phyloP scores from a whole-genome alignment of 768 basidiomycete genomes.

The Tricholoma saponaceum region DNA sequence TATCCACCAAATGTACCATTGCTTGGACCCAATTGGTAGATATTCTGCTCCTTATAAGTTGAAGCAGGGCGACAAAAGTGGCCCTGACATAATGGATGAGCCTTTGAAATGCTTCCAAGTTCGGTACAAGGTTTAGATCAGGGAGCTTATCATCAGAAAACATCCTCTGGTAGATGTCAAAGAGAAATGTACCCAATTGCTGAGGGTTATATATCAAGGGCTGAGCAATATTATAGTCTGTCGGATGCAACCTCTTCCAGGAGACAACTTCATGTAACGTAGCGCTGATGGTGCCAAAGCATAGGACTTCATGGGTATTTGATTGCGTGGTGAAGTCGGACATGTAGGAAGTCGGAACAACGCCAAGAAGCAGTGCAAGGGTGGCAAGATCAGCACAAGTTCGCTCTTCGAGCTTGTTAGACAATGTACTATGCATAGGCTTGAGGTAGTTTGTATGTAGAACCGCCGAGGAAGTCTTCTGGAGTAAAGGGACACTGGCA shows the following conservation, averaged over 20 bases:
- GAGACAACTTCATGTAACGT: constrained; percentile 7
- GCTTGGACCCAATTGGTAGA: constrained; percentile 21
- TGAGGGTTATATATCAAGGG: constrained; percentile 14
- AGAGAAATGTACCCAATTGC: constrained; percentile 32
- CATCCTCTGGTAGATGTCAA: constrained; percentile 33
- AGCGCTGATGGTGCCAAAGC: neutral
- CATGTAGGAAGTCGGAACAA: constrained; percentile 30
- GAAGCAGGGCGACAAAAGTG: constrained; percentile 27
- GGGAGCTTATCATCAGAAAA: constrained; percentile 31
- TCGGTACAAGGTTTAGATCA: constrained; percentile 12
- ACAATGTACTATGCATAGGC: constrained; percentile 19
- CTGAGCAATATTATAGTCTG: constrained; percentile 28
- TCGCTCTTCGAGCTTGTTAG: constrained; percentile 25
- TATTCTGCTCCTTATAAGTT: constrained; percentile 16
- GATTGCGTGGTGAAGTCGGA: constrained; percentile 31
- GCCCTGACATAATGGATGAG: constrained; percentile 27
- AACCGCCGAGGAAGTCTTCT: constrained; percentile 7
- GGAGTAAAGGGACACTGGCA: constrained; percentile 25
- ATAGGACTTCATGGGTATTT: constrained; percentile 29
- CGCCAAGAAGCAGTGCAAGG: constrained; percentile 29
- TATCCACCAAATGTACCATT: constrained; percentile 24
- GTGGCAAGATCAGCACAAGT: constrained; percentile 29
- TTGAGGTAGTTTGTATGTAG: constrained; percentile 31
- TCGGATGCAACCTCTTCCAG: neutral
- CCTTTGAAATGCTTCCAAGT: constrained; percentile 7